Evolutionary conservation across 2,329 filamentous ascomycete genomes (phyloP).

Genomic region (Cyanodermella asteris): DNA sequence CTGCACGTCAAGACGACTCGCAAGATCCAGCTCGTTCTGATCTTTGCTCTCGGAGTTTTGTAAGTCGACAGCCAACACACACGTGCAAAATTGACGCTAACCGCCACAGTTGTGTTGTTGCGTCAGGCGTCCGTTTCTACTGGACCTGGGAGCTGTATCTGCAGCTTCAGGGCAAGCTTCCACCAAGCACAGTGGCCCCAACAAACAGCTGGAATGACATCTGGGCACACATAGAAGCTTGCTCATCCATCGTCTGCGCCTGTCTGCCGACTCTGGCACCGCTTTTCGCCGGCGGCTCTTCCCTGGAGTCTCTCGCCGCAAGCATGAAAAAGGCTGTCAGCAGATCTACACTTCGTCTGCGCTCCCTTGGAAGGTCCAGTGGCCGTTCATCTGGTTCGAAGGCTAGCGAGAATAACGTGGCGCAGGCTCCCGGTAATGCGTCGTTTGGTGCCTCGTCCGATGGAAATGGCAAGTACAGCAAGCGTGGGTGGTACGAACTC

Average conservation of each 20-base stretch:
- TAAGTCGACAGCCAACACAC: slow-evolving; percentile 1
- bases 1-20: slow-evolving; percentile 6
- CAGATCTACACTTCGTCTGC: too few relatives aligned
- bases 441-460: too few relatives aligned
- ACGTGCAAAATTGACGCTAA: not conserved
- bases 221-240: slow-evolving; percentile 11
- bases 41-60: slow-evolving; percentile 5
- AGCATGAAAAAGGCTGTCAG: too few relatives aligned
- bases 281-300: slow-evolving; percentile 5
- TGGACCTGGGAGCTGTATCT: not conserved
- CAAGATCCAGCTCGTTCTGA: slow-evolving; percentile 6
- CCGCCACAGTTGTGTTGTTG: slow-evolving; percentile 3
- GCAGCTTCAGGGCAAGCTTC: not conserved
- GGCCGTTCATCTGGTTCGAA: too few relatives aligned
- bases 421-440: too few relatives aligned
- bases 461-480: too few relatives aligned
- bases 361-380: too few relatives aligned
- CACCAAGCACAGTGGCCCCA: slow-evolving; percentile 2
- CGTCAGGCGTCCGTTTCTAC: slow-evolving; percentile 3
- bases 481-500: too few relatives aligned
- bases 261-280: slow-evolving; percentile 9
- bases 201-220: slow-evolving; percentile 8
- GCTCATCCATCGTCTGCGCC: slow-evolving; percentile 9
- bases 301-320: not conserved
- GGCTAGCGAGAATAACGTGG: too few relatives aligned